Percentiles rank a stretch among this genome's conserved stretches.
phyloP scores from a whole-genome alignment of 2,329 filamentous ascomycete genomes.

The Aspergillus phoenicis region DNA sequence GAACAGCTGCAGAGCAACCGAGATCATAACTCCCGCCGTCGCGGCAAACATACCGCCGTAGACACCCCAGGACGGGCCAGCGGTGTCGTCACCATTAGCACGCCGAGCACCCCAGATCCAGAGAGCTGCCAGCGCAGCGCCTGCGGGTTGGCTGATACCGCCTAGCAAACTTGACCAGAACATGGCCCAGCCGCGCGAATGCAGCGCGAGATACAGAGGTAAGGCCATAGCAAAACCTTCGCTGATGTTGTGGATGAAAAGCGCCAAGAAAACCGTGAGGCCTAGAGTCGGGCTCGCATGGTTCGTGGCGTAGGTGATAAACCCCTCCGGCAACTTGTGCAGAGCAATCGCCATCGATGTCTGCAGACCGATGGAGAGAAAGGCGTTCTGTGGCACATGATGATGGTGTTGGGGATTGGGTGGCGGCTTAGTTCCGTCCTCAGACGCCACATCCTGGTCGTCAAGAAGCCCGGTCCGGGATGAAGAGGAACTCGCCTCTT shows the following conservation, averaged over 20 bases:
- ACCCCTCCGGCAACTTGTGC: slow-evolving; percentile 88
- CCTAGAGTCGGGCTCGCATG: slow-evolving; percentile 89
- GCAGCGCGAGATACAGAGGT: slow-evolving; percentile 86
- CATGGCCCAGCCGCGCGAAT: slow-evolving; percentile 79
- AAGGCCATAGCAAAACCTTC: slow-evolving; percentile 95
- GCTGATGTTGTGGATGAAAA: slow-evolving; percentile 97
- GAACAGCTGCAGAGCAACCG: slow-evolving; percentile 85
- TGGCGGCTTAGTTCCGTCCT: slow-evolving; percentile 9
- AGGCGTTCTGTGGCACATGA: slow-evolving; percentile 91
- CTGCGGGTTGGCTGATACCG: slow-evolving; percentile 82
- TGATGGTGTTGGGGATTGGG: slow-evolving; percentile 68
- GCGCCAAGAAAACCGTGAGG: slow-evolving; percentile 87
- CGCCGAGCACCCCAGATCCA: slow-evolving; percentile 76
- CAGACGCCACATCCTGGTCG: slow-evolving; percentile 4
- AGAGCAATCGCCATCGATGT: slow-evolving; percentile 93
- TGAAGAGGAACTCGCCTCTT: slow-evolving; percentile 17
- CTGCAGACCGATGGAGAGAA: slow-evolving; percentile 91
- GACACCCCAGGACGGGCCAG: slow-evolving; percentile 56
- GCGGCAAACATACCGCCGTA: slow-evolving; percentile 73
- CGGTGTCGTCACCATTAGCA: slow-evolving; percentile 35
- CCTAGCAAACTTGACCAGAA: slow-evolving; percentile 81
- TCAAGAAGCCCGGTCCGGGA: slow-evolving; percentile 16
- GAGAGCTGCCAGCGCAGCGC: slow-evolving; percentile 78
- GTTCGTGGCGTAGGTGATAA: slow-evolving; percentile 94
- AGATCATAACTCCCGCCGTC: slow-evolving; percentile 94